Evolutionary conservation across 2,329 filamentous ascomycete genomes (phyloP).

Genomic region (Huntiella bhutanensis): DNA sequence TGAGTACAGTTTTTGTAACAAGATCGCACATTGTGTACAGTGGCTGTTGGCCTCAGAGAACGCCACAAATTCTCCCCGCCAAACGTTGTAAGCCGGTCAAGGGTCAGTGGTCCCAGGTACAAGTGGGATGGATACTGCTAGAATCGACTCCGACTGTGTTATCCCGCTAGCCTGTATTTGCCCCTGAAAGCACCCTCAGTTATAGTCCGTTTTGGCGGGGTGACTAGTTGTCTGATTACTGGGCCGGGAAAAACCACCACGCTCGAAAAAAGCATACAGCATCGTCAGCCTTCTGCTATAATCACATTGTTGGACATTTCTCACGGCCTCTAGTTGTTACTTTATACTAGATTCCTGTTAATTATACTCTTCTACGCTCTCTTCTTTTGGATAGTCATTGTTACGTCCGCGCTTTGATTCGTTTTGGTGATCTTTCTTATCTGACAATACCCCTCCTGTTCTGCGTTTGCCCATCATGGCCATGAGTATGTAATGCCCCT

Average conservation of each 20-base stretch:
- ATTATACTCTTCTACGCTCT: neutral
- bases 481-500: conserved; percentile 20
- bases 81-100: too few species aligned
- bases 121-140: too few species aligned
- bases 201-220: conserved; percentile 7
- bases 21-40: too few species aligned
- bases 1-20: too few species aligned
- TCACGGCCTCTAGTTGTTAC: neutral
- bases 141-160: too few species aligned
- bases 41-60: too few species aligned
- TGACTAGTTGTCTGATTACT: conserved; percentile 2
- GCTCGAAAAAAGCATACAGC: conserved; percentile 10
- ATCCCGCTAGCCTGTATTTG: neutral
- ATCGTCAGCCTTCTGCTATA: conserved; percentile 10
- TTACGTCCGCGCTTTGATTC: conserved; percentile 1
- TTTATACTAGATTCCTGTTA: conserved; percentile 3
- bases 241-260: conserved; percentile 11
- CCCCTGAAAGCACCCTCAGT: conserved; percentile 1
- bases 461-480: conserved; percentile 18
- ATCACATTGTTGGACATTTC: conserved; percentile 3
- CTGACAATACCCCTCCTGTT: conserved; percentile 10
- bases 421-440: conserved; percentile 4
- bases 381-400: neutral
- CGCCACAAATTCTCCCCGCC: too few species aligned
- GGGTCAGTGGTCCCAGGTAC: too few species aligned